Evolutionary conservation across 768 basidiomycete genomes (phyloP).

Genomic region (Jaapia argillacea): DNA sequence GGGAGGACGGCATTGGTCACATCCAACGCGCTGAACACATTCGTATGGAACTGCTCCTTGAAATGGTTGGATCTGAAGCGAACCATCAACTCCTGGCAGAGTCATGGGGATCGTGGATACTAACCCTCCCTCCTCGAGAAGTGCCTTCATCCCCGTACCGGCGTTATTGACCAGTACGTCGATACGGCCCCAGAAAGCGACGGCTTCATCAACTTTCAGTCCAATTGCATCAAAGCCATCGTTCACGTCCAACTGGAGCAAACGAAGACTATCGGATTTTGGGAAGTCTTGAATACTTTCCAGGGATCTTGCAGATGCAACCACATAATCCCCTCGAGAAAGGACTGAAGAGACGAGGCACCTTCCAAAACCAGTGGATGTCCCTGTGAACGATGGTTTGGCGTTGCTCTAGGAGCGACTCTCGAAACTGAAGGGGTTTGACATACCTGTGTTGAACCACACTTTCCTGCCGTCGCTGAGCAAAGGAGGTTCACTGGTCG

Average conservation of each 20-base stretch:
- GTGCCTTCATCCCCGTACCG: constrained; percentile 32
- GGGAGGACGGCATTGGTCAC: constrained; percentile 44
- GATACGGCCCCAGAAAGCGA: constrained; percentile 38
- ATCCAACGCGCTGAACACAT: constrained; percentile 32
- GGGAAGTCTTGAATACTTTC: constrained; percentile 30
- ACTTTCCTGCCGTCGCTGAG: too few relatives aligned
- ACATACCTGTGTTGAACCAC: constrained; percentile 17
- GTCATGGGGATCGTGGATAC: constrained; percentile 9
- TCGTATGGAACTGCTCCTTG: constrained; percentile 29
- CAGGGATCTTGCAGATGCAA: constrained; percentile 42
- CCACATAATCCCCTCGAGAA: constrained; percentile 48
- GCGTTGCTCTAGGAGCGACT: constrained; percentile 6
- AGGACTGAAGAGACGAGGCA: constrained; percentile 37
- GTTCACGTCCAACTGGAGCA: constrained; percentile 42
- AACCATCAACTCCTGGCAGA: neutral
- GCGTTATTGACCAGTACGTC: constrained; percentile 63
- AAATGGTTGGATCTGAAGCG: constrained; percentile 20
- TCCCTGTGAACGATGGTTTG: neutral
- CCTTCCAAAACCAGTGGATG: too few relatives aligned
- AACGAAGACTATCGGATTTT: too few relatives aligned
- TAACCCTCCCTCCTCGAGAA: constrained; percentile 53
- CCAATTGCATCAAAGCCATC: constrained; percentile 32
- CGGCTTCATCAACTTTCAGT: constrained; percentile 31
- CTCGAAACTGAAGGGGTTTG: constrained; percentile 49
- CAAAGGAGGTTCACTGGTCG: too few relatives aligned